Conservation (phyloP, 1,284 basidiomycete species). For the Trichosporon coremiiforme region DNA sequence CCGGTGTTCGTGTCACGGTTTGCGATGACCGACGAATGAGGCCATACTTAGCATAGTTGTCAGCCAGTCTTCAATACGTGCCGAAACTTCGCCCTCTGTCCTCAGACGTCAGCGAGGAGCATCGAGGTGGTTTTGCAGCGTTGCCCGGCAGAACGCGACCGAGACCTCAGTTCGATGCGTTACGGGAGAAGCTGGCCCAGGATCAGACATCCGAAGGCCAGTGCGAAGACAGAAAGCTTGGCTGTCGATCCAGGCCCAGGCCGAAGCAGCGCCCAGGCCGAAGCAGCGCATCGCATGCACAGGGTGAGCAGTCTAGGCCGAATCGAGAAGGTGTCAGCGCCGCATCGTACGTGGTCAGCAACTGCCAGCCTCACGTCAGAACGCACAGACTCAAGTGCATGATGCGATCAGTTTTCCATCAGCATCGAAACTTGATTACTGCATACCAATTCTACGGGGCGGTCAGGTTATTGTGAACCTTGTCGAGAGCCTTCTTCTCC, state of each 20-base stretch:
- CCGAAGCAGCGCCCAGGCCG: neutral
- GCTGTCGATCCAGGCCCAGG: neutral
- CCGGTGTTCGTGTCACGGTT: too few species aligned
- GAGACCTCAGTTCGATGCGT: too few species aligned
- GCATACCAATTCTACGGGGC: neutral
- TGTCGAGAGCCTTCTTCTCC: neutral
- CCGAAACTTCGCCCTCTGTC: too few species aligned
- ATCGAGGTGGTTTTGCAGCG: too few species aligned
- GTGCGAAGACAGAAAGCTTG: neutral
- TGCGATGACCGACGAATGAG: too few species aligned
- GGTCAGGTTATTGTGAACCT: neutral
- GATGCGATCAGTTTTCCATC: neutral
- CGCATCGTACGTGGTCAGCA: neutral
- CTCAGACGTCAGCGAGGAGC: too few species aligned
- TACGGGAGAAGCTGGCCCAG: neutral
- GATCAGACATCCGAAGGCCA: neutral
- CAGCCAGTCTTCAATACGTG: too few species aligned
- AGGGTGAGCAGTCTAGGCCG: too few species aligned
- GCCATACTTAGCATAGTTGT: too few species aligned
- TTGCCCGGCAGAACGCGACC: too few species aligned
- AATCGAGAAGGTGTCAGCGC: neutral
- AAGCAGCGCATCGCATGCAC: neutral
- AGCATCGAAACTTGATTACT: neutral
- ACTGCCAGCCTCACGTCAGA: too few species aligned
- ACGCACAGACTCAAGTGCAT: too few species aligned